These are phyloP conservation scores for Biscogniauxia marginata DNA, from an alignment of 2,329 filamentous ascomycete species.

Conservation along the genomic window DNA sequence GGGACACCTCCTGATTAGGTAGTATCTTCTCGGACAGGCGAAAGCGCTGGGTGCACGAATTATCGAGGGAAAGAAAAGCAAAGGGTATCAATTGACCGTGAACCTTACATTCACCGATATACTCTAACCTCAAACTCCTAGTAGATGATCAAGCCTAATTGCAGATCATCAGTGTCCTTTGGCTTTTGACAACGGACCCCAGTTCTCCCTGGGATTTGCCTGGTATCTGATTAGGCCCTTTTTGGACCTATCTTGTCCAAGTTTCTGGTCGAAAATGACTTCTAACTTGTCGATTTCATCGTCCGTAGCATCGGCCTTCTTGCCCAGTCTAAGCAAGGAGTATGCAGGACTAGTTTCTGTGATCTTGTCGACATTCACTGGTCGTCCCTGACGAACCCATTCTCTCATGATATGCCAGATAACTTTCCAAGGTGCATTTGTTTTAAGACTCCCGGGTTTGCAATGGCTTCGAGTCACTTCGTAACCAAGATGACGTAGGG, in stretches of 20 bases:
- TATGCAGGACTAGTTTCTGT: slow-evolving; percentile 70
- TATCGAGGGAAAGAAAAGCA: slow-evolving; percentile 15
- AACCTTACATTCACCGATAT: slow-evolving; percentile 8
- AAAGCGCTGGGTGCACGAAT: too few relatives aligned
- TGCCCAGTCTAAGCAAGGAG: slow-evolving; percentile 57
- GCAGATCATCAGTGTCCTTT: slow-evolving; percentile 51
- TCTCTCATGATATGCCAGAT: slow-evolving; percentile 94
- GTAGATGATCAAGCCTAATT: neutral
- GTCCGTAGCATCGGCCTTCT: slow-evolving; percentile 34
- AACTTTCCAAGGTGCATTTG: slow-evolving; percentile 84
- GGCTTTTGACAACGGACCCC: slow-evolving; percentile 77
- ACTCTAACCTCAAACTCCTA: slow-evolving; percentile 4
- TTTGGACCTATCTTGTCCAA: slow-evolving; percentile 68
- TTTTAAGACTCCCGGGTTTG: slow-evolving; percentile 87
- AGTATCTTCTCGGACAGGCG: too few relatives aligned
- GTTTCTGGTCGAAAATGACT: slow-evolving; percentile 70
- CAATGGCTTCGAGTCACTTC: slow-evolving; percentile 83
- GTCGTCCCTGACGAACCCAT: slow-evolving; percentile 79
- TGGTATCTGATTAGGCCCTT: slow-evolving; percentile 83
- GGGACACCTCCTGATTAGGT: too few relatives aligned
- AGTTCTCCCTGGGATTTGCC: slow-evolving; percentile 85
- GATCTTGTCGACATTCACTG: slow-evolving; percentile 71
- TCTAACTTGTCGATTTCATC: slow-evolving; percentile 36
- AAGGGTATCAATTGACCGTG: slow-evolving; percentile 29
- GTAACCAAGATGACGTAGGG: slow-evolving; percentile 78